Evolutionary conservation across 139 green algal genomes (phyloP).

Genomic region (Pleodorina starrii): DNA sequence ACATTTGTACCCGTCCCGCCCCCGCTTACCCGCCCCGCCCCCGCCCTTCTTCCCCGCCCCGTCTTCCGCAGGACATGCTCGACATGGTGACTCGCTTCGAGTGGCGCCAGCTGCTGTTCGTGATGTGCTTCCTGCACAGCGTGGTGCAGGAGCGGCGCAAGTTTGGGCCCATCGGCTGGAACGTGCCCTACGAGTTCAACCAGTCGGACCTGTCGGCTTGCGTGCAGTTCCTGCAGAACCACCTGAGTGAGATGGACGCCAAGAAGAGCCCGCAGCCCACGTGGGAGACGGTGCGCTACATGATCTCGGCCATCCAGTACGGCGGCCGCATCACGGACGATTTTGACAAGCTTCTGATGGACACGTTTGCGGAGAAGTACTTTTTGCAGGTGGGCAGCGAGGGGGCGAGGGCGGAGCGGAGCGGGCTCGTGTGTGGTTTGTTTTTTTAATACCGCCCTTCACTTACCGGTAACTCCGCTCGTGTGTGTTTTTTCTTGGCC

Average conservation of each 20-base stretch:
- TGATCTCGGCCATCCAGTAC: conserved; percentile 95
- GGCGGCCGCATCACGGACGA: conserved; percentile 97
- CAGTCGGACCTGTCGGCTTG: conserved; percentile 90
- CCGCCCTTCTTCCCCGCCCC: not conserved
- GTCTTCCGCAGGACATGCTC: conserved; percentile 88
- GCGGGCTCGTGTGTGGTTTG: too few species aligned
- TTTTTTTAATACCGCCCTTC: too few species aligned
- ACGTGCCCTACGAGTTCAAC: conserved; percentile 98
- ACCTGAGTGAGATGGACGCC: conserved; percentile 94
- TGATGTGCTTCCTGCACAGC: conserved; percentile 94
- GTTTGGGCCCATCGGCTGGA: conserved; percentile 97
- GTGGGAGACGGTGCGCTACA: conserved; percentile 93
- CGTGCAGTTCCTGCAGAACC: conserved; percentile 94
- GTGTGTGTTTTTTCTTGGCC: too few species aligned
- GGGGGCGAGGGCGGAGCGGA: too few species aligned
- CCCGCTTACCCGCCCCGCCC: too few species aligned
- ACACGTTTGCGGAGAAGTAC: conserved; percentile 93
- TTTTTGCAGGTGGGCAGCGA: conserved; percentile 63
- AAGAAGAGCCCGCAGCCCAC: conserved; percentile 82
- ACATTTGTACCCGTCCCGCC: too few species aligned
- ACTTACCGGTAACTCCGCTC: too few species aligned
- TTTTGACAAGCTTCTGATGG: conserved; percentile 94
- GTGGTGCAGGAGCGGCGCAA: conserved; percentile 94
- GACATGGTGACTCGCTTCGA: conserved; percentile 85
- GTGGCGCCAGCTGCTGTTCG: conserved; percentile 95